phyloP scores from a whole-genome alignment of 352 stramenopile species.

The Sclerospora graminicola region DNA sequence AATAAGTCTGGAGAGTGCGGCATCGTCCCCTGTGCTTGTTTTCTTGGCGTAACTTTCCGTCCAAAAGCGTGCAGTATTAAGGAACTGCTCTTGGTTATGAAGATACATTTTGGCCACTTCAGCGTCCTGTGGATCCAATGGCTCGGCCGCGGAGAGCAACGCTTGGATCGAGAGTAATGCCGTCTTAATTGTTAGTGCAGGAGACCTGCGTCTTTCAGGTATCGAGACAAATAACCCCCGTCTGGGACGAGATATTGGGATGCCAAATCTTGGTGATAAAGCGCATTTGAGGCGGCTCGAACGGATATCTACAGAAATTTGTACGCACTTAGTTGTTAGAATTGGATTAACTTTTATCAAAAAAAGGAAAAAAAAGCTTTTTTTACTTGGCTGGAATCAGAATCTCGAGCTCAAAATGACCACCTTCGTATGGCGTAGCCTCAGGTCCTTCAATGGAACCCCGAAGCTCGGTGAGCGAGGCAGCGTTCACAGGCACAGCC shows the following conservation, averaged over 20 bases:
- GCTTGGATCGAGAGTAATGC: constrained; percentile 92
- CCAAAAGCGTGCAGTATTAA: constrained; percentile 93
- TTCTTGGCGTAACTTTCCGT: constrained; percentile 91
- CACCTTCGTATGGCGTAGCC: constrained; percentile 82
- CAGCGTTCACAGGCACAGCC: constrained; percentile 28
- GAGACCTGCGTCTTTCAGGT: constrained; percentile 95
- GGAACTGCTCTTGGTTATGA: constrained; percentile 86
- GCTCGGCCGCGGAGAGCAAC: constrained; percentile 91
- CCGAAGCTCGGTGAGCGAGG: constrained; percentile 21
- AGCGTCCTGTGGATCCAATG: constrained; percentile 89
- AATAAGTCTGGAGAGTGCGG: constrained; percentile 54
- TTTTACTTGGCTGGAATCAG: constrained; percentile 88
- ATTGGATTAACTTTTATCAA: neutral
- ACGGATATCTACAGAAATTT: constrained; percentile 68
- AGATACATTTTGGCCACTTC: constrained; percentile 96
- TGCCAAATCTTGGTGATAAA: constrained; percentile 96
- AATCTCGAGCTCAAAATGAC: constrained; percentile 90
- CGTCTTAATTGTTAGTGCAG: constrained; percentile 96
- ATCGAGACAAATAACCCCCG: constrained; percentile 95
- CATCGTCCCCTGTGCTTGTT: constrained; percentile 36
- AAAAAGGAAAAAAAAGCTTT: neutral
- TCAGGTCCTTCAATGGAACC: constrained; percentile 64
- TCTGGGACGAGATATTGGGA: constrained; percentile 96
- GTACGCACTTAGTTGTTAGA: neutral
- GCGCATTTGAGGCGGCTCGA: constrained; percentile 92